Evolutionary conservation across 129 eudicot species (phyloP).

Genomic region (Ambrosia artemisiifolia): DNA sequence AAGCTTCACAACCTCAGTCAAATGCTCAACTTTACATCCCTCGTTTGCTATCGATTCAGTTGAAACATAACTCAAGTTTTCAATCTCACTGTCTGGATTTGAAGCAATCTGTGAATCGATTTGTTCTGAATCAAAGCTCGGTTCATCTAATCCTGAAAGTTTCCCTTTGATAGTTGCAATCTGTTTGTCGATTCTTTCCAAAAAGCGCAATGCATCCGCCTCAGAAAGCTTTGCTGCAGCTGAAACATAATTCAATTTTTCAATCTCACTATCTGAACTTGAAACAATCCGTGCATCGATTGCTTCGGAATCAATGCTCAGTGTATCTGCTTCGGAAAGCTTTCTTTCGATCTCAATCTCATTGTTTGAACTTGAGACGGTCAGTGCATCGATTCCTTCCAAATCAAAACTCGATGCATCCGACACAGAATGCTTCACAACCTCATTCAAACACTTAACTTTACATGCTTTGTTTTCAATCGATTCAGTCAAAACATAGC

Average conservation of each 20-base stretch:
- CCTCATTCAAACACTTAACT: background rate
- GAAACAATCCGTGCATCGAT: background rate
- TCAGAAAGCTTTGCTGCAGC: conserved; percentile 1
- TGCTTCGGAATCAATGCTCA: conserved; percentile 14
- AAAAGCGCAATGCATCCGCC: background rate
- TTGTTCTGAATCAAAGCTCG: conserved; percentile 12
- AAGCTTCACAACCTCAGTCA: background rate
- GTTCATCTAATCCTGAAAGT: background rate
- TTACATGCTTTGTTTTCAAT: background rate
- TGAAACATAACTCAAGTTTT: background rate
- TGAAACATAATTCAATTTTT: background rate
- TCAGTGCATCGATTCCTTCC: background rate
- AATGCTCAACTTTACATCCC: background rate
- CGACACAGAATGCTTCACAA: background rate
- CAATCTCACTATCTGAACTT: background rate
- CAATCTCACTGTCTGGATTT: background rate
- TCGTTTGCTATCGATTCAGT: background rate
- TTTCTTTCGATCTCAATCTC: background rate
- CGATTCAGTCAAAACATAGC: background rate
- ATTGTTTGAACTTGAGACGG: background rate
- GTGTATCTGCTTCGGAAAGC: background rate
- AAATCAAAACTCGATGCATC: conserved; percentile 8
- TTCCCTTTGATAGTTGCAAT: background rate
- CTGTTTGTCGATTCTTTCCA: conserved; percentile 5
- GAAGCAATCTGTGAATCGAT: background rate